These are phyloP conservation scores for Zygoascus biomembranicola DNA, from an alignment of 805 yeast genomes.

Conservation along the genomic window DNA sequence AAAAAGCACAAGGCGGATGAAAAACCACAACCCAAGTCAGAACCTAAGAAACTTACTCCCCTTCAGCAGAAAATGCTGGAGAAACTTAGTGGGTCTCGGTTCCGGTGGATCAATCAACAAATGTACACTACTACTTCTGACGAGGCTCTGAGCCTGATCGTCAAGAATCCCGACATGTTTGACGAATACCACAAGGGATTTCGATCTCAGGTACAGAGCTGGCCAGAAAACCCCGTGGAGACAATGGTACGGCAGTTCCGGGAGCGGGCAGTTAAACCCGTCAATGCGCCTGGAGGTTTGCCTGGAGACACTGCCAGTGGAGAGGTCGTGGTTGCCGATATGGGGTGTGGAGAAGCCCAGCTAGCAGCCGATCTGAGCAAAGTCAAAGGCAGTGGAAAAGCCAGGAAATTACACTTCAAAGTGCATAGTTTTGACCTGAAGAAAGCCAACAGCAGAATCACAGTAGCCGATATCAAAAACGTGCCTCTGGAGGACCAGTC, in stretches of 20 bases:
- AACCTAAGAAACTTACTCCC: constrained; percentile 18
- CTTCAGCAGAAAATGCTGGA: constrained; percentile 90
- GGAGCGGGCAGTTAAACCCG: constrained; percentile 41
- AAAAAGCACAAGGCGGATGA: constrained; percentile 9
- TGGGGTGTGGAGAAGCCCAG: constrained; percentile 99
- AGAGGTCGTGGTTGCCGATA: constrained; percentile 80
- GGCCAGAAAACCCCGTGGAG: constrained; percentile 99
- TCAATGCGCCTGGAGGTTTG: constrained; percentile 93
- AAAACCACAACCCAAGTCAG: background rate
- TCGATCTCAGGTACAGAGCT: constrained; percentile 85
- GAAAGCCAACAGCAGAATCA: constrained; percentile 78
- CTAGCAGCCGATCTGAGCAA: constrained; percentile 52
- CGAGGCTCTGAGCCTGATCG: constrained; percentile 63
- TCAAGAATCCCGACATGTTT: constrained; percentile 77
- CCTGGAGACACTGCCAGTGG: constrained; percentile 44
- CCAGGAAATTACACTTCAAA: constrained; percentile 35
- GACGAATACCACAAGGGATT: constrained; percentile 95
- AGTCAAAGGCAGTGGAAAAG: constrained; percentile 27
- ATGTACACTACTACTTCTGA: constrained; percentile 80
- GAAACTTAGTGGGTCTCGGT: constrained; percentile 87
- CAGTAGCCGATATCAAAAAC: constrained; percentile 92
- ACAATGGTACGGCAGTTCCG: constrained; percentile 69
- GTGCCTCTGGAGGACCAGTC: constrained; percentile 78
- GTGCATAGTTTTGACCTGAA: constrained; percentile 90
- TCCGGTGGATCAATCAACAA: constrained; percentile 97